phyloP scores from a whole-genome alignment of 352 stramenopile species.

The Phytophthora cactorum region DNA sequence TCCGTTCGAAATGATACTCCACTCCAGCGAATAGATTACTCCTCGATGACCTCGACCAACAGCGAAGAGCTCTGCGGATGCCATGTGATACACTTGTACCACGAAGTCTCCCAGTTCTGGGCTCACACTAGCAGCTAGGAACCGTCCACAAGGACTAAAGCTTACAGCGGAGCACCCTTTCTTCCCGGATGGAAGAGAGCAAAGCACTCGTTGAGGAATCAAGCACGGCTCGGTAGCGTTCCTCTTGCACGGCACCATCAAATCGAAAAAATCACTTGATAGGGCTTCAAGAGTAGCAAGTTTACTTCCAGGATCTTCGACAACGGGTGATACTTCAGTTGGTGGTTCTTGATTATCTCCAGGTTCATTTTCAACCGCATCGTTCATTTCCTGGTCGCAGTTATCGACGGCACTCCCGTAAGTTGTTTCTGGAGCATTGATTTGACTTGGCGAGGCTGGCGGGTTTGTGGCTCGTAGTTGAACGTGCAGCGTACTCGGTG shows the following conservation, averaged over 20 bases:
- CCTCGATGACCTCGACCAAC: constrained; percentile 53
- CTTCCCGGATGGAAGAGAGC: constrained; percentile 57
- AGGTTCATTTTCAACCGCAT: neutral
- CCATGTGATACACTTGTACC: constrained; percentile 56
- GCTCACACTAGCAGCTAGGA: constrained; percentile 55
- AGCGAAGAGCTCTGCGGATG: constrained; percentile 42
- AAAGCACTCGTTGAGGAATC: constrained; percentile 61
- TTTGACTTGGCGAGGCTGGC: constrained; percentile 10
- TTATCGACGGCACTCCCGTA: neutral
- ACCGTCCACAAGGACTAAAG: constrained; percentile 66
- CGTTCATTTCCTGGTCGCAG: constrained; percentile 2
- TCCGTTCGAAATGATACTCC: constrained; percentile 24
- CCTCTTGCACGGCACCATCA: constrained; percentile 40
- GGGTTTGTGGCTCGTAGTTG: constrained; percentile 33
- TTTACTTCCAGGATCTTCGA: neutral
- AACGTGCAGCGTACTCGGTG: constrained; percentile 50
- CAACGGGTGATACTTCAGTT: neutral
- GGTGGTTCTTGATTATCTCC: constrained; percentile 27
- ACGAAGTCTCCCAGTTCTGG: constrained; percentile 43
- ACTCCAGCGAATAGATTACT: constrained; percentile 71
- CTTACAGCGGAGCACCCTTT: constrained; percentile 61
- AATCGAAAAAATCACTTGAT: constrained; percentile 22
- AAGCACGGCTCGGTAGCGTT: constrained; percentile 52
- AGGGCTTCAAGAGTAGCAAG: neutral
- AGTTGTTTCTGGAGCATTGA: neutral